A percentile compares a stretch with the other conserved stretches of the same genome.
These are phyloP conservation scores for Gliomastix tumulicola DNA, from an alignment of 2,329 filamentous ascomycete genomes.

Conservation along the genomic window DNA sequence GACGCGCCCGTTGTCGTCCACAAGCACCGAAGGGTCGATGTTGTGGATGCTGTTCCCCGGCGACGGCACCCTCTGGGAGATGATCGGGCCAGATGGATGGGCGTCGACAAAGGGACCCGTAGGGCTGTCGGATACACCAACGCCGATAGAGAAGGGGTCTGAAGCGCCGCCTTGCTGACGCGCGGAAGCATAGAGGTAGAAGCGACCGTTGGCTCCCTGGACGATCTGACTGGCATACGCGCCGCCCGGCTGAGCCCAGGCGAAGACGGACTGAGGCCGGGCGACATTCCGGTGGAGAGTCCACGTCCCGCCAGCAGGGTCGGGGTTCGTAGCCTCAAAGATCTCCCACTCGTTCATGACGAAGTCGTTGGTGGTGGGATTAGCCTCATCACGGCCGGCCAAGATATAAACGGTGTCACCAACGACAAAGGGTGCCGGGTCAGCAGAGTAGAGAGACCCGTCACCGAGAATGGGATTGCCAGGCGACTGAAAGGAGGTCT, in stretches of 20 bases:
- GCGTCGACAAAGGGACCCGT: slow-evolving; percentile 26
- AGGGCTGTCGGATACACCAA: slow-evolving; percentile 23
- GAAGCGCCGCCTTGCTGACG: slow-evolving; percentile 15
- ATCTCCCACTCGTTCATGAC: slow-evolving; percentile 28
- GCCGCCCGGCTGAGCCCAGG: slow-evolving; percentile 22
- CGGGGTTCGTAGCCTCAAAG: slow-evolving; percentile 17
- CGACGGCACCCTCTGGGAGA: slow-evolving; percentile 22
- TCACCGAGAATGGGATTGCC: slow-evolving; percentile 29
- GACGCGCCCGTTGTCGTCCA: slow-evolving; percentile 24
- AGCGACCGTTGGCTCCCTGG: slow-evolving; percentile 20
- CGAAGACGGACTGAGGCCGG: slow-evolving; percentile 20
- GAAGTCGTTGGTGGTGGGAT: slow-evolving; percentile 18
- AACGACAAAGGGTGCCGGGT: slow-evolving; percentile 28
- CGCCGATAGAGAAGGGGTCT: slow-evolving; percentile 28
- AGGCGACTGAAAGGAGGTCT: slow-evolving; percentile 15
- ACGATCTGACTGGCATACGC: slow-evolving; percentile 28
- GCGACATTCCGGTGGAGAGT: slow-evolving; percentile 20
- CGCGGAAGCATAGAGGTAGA: slow-evolving; percentile 28
- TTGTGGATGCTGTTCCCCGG: slow-evolving; percentile 27
- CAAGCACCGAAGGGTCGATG: slow-evolving; percentile 28
- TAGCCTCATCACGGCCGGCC: slow-evolving; percentile 23
- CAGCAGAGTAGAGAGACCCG: slow-evolving; percentile 27
- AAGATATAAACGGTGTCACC: slow-evolving; percentile 27
- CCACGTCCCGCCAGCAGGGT: slow-evolving; percentile 22
- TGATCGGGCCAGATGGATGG: slow-evolving; percentile 23